Evolutionary conservation across 768 basidiomycete species (phyloP).

Genomic region (Lactarius hengduanensis): DNA sequence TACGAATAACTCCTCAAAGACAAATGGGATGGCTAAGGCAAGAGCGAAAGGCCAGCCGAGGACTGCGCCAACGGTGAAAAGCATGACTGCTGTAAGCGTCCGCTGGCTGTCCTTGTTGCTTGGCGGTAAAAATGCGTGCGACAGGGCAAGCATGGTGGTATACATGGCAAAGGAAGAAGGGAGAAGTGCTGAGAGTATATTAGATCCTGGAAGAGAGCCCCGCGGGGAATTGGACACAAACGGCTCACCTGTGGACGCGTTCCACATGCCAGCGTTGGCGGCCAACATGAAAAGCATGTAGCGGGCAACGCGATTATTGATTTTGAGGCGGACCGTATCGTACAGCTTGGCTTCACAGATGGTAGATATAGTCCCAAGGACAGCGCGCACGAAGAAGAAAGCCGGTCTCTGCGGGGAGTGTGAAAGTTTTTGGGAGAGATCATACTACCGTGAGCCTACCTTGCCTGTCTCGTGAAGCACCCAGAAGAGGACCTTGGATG

Average conservation of each 20-base stretch:
- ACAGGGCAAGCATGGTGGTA: constrained; percentile 73
- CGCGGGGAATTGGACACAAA: not conserved
- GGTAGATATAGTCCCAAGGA: constrained; percentile 69
- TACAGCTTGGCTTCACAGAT: constrained; percentile 82
- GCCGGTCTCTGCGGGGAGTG: constrained; percentile 59
- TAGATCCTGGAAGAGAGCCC: constrained; percentile 12
- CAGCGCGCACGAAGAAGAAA: constrained; percentile 87
- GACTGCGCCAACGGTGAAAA: constrained; percentile 79
- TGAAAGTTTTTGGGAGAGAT: constrained; percentile 23
- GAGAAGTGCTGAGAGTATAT: constrained; percentile 66
- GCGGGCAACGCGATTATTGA: constrained; percentile 90
- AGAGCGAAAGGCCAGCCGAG: constrained; percentile 98
- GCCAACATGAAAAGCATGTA: constrained; percentile 87
- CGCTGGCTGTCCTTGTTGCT: constrained; percentile 51
- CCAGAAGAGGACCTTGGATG: constrained; percentile 54
- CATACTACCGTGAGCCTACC: constrained; percentile 43
- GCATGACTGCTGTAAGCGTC: constrained; percentile 61
- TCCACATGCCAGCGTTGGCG: constrained; percentile 94
- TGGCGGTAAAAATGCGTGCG: constrained; percentile 62
- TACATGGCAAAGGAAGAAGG: constrained; percentile 97
- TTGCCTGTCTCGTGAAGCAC: constrained; percentile 62
- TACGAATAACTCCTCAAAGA: constrained; percentile 85
- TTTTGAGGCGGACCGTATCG: constrained; percentile 70
- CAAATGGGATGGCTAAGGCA: constrained; percentile 82
- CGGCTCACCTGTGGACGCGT: constrained; percentile 71